phyloP scores from a whole-genome alignment of 2,329 filamentous ascomycete species.

The Colletotrichum trifolii region DNA sequence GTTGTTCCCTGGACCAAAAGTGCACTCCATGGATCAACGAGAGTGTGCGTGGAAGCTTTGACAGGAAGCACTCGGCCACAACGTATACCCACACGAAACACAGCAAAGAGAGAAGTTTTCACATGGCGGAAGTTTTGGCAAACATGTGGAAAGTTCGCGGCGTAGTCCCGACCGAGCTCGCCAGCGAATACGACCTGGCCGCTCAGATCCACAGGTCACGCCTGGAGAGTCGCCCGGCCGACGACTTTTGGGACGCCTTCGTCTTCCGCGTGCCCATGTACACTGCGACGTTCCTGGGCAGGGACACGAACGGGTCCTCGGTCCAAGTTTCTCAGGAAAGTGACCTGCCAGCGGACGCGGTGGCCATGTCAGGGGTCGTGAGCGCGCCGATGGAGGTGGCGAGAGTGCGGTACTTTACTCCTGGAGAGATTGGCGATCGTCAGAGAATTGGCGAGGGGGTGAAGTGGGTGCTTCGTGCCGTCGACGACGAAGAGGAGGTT shows the following conservation, averaged over 20 bases:
- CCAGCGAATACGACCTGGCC: not conserved
- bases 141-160: too few species aligned
- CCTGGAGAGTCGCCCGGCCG: not conserved
- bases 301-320: not conserved
- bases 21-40: too few species aligned
- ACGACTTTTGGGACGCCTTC: not conserved
- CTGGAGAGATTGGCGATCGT: conserved; percentile 8
- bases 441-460: not conserved
- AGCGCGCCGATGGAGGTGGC: not conserved
- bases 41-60: too few species aligned
- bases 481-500: not conserved
- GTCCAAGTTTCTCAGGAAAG: not conserved
- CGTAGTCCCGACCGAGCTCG: not conserved
- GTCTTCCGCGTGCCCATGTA: not conserved
- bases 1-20: too few species aligned
- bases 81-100: too few species aligned
- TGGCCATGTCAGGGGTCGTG: not conserved
- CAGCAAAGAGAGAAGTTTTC: too few species aligned
- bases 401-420: not conserved
- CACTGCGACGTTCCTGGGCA: not conserved
- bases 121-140: too few species aligned
- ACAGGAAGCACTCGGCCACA: too few species aligned
- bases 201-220: not conserved
- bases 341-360: not conserved
- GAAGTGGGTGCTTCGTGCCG: not conserved